phyloP scores from a whole-genome alignment of 768 basidiomycete species.

The Termitomyces sp. region DNA sequence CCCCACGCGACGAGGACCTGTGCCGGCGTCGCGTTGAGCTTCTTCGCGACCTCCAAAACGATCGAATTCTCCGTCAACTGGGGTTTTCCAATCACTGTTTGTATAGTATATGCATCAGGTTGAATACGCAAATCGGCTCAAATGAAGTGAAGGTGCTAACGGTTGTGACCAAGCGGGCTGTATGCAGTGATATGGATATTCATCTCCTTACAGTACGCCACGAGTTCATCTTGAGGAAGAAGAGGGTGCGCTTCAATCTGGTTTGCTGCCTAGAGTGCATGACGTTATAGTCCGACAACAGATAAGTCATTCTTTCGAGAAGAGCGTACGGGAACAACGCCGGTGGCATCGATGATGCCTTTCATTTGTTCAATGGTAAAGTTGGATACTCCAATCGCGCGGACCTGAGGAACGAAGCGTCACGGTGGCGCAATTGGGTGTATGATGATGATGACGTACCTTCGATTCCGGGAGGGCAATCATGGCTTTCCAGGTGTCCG shows the following conservation, averaged over 20 bases:
- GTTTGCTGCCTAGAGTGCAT: conserved; percentile 45
- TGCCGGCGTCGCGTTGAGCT: conserved; percentile 60
- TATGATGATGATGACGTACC: conserved; percentile 26
- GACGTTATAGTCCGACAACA: neutral
- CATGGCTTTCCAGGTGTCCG: conserved; percentile 83
- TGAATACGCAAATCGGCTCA: neutral
- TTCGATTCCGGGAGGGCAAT: conserved; percentile 66
- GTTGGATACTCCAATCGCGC: conserved; percentile 78
- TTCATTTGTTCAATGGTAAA: conserved; percentile 63
- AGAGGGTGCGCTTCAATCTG: conserved; percentile 84
- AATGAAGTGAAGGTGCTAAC: conserved; percentile 30
- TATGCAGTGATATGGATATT: conserved; percentile 64
- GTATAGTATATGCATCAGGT: neutral
- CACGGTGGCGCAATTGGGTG: neutral
- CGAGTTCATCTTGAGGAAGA: conserved; percentile 69
- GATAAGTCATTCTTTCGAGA: neutral
- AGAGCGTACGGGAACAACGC: conserved; percentile 58
- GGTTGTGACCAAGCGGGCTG: conserved; percentile 77
- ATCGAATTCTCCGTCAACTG: conserved; percentile 63
- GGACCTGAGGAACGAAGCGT: conserved; percentile 36
- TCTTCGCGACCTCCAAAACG: conserved; percentile 58
- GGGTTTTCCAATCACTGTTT: conserved; percentile 51
- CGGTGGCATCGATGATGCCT: conserved; percentile 63
- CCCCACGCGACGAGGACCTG: conserved; percentile 86
- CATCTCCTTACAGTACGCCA: conserved; percentile 62